A percentile compares a stretch with the other conserved stretches of the same genome.
Conservation (phyloP, 78 protist species). For the Speleostelium caveatum region DNA sequence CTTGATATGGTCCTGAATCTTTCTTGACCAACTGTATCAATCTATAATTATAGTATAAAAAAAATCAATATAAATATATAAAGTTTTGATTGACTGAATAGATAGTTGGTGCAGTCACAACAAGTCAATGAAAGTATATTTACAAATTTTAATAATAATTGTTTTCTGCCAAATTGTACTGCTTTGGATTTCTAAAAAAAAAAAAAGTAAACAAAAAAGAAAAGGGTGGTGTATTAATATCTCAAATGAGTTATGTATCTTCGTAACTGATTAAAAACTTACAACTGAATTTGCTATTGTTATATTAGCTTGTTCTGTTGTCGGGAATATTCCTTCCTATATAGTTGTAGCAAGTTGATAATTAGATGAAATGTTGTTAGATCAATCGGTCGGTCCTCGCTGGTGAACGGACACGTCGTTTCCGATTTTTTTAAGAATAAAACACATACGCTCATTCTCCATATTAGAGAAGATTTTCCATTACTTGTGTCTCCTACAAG, state of each 20-base stretch:
- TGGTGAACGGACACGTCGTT: background rate
- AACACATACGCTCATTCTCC: slow-evolving; percentile 53
- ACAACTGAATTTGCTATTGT: slow-evolving; percentile 29
- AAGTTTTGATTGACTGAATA: no score
- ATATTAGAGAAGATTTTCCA: slow-evolving; percentile 66
- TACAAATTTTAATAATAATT: slow-evolving; percentile 63
- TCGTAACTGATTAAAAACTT: background rate
- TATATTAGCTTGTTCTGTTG: slow-evolving; percentile 68
- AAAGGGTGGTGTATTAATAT: background rate
- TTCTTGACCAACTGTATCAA: slow-evolving; percentile 95
- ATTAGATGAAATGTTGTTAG: background rate
- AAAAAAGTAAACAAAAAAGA: background rate
- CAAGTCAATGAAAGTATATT: background rate
- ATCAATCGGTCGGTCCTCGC: background rate
- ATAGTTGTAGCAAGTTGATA: background rate
- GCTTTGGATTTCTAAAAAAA: slow-evolving; percentile 61
- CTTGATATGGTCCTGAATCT: slow-evolving; percentile 98
- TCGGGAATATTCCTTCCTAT: slow-evolving; percentile 46
- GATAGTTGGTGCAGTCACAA: no score
- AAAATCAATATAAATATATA: no score
- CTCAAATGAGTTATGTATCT: background rate
- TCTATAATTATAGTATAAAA: slow-evolving; percentile 7
- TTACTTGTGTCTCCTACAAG: slow-evolving; percentile 56
- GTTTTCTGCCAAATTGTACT: slow-evolving; percentile 69
- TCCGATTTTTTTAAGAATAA: background rate